Evolutionary conservation across 805 yeast species (phyloP).

Genomic region (Candida ponderosae): DNA sequence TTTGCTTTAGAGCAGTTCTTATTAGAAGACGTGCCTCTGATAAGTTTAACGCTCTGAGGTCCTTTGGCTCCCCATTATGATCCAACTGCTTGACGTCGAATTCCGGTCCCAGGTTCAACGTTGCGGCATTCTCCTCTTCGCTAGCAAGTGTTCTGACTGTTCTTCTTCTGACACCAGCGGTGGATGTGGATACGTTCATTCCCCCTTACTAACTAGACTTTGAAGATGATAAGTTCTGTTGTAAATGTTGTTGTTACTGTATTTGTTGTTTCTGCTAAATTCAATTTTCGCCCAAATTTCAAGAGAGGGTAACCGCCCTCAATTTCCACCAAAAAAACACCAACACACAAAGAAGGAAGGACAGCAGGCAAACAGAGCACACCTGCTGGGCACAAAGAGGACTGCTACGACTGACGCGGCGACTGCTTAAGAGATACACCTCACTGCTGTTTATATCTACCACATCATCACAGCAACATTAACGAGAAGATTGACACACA

Average conservation of each 20-base stretch:
- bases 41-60: slow-evolving; percentile 75
- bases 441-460: neutral
- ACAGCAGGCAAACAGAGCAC: too few species aligned
- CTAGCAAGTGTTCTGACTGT: slow-evolving; percentile 50
- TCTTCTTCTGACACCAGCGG: slow-evolving; percentile 79
- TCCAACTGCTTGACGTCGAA: slow-evolving; percentile 75
- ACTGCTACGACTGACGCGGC: too few species aligned
- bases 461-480: neutral
- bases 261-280: too few species aligned
- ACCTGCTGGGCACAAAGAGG: too few species aligned
- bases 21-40: slow-evolving; percentile 87
- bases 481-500: neutral
- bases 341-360: too few species aligned
- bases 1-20: slow-evolving; percentile 80
- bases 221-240: too few species aligned
- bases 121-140: slow-evolving; percentile 90
- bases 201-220: slow-evolving; percentile 3
- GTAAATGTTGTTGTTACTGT: neutral
- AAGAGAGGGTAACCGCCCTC: neutral
- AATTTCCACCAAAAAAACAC: neutral
- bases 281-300: neutral
- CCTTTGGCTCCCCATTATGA: slow-evolving; percentile 71
- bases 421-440: neutral
- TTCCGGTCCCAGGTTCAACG: slow-evolving; percentile 85
- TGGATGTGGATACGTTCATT: slow-evolving; percentile 87